A percentile compares a stretch with the other conserved stretches of the same genome.
These are phyloP conservation scores for Limonium bicolor DNA, from an alignment of 148 eudicot genomes.

Conservation along the genomic window DNA sequence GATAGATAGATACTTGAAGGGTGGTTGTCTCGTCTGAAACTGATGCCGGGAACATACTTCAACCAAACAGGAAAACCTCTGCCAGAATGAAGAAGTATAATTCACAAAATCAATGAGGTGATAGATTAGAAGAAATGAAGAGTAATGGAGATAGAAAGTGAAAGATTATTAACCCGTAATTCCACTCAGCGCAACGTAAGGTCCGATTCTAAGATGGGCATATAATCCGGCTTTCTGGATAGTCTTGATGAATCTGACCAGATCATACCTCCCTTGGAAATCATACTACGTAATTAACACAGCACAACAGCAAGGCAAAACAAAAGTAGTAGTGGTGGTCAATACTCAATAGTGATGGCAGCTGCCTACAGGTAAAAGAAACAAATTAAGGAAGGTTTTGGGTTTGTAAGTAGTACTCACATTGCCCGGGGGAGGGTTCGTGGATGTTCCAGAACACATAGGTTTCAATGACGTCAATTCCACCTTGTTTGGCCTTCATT, in stretches of 20 bases:
- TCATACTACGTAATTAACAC: slow-evolving; percentile 61
- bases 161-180: slow-evolving; percentile 69
- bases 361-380: no score
- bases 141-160: slow-evolving; percentile 1
- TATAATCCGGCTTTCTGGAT: slow-evolving; percentile 78
- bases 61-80: slow-evolving; percentile 97
- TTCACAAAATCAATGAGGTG: not conserved
- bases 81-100: slow-evolving; percentile 3
- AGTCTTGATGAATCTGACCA: slow-evolving; percentile 69
- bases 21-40: slow-evolving; percentile 85
- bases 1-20: slow-evolving; percentile 70
- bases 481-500: slow-evolving; percentile 76
- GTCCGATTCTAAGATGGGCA: slow-evolving; percentile 82
- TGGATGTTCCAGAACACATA: slow-evolving; percentile 91
- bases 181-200: slow-evolving; percentile 96
- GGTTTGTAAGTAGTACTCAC: slow-evolving; percentile 34
- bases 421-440: slow-evolving; percentile 80
- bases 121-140: not conserved
- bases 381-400: not conserved
- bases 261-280: slow-evolving; percentile 79
- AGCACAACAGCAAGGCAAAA: no score
- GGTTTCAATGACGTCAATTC: slow-evolving; percentile 72
- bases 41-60: slow-evolving; percentile 86
- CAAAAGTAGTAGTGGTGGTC: no score
- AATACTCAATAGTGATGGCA: no score